phyloP scores from a whole-genome alignment of 371 early-diverging fungal genomes.

The Syncephalis fuscata region DNA sequence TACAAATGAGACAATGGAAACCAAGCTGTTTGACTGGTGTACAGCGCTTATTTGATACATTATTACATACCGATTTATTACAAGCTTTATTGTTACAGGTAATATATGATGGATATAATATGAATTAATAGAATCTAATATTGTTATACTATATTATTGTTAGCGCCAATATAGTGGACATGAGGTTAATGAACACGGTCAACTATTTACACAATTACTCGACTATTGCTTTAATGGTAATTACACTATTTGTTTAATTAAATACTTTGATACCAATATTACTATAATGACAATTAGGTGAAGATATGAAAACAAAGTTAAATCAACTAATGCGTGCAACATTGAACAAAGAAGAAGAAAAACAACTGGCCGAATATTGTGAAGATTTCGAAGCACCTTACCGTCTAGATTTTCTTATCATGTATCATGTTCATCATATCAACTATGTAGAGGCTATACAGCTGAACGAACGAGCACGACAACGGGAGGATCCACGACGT shows the following conservation, averaged over 20 bases:
- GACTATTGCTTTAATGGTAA: neutral
- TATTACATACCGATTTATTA: too few relatives aligned
- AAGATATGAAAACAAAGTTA: neutral
- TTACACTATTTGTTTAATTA: conserved; percentile 5
- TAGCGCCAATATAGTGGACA: neutral
- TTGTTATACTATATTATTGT: too few relatives aligned
- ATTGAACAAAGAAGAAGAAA: neutral
- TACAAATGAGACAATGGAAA: too few relatives aligned
- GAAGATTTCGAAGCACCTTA: neutral
- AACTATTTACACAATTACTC: neutral
- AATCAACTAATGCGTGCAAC: neutral
- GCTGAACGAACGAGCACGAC: neutral
- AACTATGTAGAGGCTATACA: neutral
- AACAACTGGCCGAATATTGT: neutral
- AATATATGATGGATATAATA: too few relatives aligned
- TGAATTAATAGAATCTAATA: too few relatives aligned
- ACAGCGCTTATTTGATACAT: too few relatives aligned
- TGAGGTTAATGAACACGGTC: neutral
- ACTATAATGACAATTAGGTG: neutral
- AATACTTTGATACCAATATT: neutral
- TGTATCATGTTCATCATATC: neutral
- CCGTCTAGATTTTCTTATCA: neutral
- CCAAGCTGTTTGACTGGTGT: too few relatives aligned
- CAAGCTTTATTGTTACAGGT: too few relatives aligned
- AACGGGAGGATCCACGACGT: neutral